These are phyloP conservation scores for Xylaria palmicola DNA, from an alignment of 495 filamentous ascomycete species.

Conservation along the genomic window DNA sequence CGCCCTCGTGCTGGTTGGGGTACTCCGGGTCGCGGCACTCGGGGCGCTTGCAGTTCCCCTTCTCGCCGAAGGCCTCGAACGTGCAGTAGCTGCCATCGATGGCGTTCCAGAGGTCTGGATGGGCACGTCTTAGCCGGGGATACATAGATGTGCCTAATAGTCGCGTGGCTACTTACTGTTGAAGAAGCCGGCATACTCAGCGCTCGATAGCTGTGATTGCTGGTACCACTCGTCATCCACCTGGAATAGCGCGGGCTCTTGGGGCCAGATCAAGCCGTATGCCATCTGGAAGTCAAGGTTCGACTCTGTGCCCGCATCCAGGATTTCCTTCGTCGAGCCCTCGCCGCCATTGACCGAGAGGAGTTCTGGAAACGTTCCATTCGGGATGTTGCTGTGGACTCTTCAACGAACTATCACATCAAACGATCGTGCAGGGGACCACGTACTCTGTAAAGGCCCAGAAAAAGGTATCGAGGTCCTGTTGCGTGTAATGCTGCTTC, in stretches of 20 bases:
- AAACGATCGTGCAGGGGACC: no score
- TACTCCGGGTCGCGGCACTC: slow-evolving; percentile 51
- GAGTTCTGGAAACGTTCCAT: slow-evolving; percentile 37
- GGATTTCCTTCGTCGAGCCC: slow-evolving; percentile 17
- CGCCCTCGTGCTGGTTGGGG: slow-evolving; percentile 50
- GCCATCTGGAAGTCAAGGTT: slow-evolving; percentile 37
- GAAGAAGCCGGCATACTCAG: slow-evolving; percentile 34
- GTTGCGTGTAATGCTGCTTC: slow-evolving; percentile 43
- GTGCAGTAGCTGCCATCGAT: slow-evolving; percentile 64
- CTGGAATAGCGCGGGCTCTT: slow-evolving; percentile 58
- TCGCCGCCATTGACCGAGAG: slow-evolving; percentile 39
- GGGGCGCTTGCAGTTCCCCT: slow-evolving; percentile 30
- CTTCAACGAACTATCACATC: no score
- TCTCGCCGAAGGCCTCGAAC: slow-evolving; percentile 41
- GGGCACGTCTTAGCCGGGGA: neutral
- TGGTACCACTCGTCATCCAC: slow-evolving; percentile 52
- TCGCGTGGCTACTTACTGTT: slow-evolving; percentile 23
- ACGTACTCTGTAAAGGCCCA: slow-evolving; percentile 39
- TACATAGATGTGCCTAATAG: no score
- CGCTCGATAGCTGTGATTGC: slow-evolving; percentile 21
- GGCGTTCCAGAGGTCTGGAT: slow-evolving; percentile 52
- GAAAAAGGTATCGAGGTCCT: slow-evolving; percentile 61
- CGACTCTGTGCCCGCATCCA: slow-evolving; percentile 31
- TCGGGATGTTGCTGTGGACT: slow-evolving; percentile 29
- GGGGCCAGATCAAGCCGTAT: slow-evolving; percentile 51